phyloP scores from a whole-genome alignment of 2,329 filamentous ascomycete genomes.

The Tympanopsis confertula region DNA sequence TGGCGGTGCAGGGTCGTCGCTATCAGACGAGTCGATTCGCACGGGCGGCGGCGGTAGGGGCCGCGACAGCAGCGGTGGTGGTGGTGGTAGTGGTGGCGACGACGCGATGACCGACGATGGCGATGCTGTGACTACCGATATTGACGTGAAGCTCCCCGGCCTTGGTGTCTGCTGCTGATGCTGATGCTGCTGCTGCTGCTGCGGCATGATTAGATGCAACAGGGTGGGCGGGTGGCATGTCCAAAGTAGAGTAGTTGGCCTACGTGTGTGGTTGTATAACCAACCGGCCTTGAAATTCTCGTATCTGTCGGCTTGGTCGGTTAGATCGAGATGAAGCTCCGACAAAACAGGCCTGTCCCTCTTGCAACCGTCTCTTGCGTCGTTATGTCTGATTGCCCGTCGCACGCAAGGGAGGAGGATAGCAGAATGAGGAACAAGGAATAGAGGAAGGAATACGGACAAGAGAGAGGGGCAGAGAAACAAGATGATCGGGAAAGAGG shows the following conservation, averaged over 20 bases:
- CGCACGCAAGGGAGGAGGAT: too few species aligned
- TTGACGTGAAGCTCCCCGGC: conserved; percentile 40
- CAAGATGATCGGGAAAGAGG: too few species aligned
- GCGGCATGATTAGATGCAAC: conserved; percentile 12
- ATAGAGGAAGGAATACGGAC: background rate
- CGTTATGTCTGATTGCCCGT: too few species aligned
- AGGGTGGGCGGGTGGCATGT: background rate
- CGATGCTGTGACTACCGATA: conserved; percentile 23
- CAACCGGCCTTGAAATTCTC: too few species aligned
- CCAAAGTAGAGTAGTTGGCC: too few species aligned
- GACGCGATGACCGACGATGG: conserved; percentile 7
- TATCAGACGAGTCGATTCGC: conserved; percentile 31
- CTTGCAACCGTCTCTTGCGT: too few species aligned
- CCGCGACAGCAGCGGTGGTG: conserved; percentile 12
- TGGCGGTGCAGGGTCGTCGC: conserved; percentile 29
- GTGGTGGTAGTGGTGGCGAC: conserved; percentile 10
- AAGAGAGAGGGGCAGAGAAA: background rate
- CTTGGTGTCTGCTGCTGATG: too few species aligned
- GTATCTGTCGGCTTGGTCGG: too few species aligned
- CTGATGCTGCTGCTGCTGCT: conserved; percentile 15
- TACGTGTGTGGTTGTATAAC: too few species aligned
- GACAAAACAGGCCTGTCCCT: too few species aligned
- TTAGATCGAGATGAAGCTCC: too few species aligned
- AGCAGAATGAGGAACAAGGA: background rate
- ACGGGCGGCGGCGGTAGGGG: conserved; percentile 21